These are phyloP conservation scores for Tolypocladium endophyticum DNA, from an alignment of 2,329 filamentous ascomycete genomes.

Conservation along the genomic window DNA sequence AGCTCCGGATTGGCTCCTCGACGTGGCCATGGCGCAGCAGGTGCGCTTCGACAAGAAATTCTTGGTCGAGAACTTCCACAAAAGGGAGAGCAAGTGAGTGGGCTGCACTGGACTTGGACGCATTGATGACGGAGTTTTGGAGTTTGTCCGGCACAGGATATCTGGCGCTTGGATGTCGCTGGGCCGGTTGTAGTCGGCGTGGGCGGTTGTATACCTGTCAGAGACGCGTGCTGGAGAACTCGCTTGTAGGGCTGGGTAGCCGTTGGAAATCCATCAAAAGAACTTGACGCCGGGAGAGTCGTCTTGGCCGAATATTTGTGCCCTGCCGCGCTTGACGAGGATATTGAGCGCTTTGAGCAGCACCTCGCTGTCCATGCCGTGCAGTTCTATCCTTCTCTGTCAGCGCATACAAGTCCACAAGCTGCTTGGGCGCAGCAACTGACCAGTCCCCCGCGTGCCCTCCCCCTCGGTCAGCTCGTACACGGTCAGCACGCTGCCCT, in stretches of 20 bases:
- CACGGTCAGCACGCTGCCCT: conserved; percentile 77
- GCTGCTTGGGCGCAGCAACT: conserved; percentile 12
- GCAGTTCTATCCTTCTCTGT: conserved; percentile 38
- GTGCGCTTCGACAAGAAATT: conserved; percentile 58
- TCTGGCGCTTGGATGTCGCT: background rate
- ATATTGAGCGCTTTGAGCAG: conserved; percentile 69
- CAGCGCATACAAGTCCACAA: background rate
- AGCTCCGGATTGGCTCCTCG: conserved; percentile 78
- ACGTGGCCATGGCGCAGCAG: conserved; percentile 81
- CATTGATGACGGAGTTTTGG: conserved; percentile 11
- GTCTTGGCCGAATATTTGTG: conserved; percentile 84
- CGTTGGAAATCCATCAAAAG: conserved; percentile 47
- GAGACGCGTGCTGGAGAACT: background rate
- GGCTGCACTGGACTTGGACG: background rate
- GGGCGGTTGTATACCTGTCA: background rate
- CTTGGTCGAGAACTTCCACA: conserved; percentile 35
- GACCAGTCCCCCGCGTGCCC: conserved; percentile 57
- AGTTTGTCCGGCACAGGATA: background rate
- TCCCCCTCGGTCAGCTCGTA: conserved; percentile 92
- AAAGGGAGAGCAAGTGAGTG: conserved; percentile 8
- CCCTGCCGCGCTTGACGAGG: conserved; percentile 81
- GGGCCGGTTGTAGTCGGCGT: background rate
- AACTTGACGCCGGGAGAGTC: conserved; percentile 93
- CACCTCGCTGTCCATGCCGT: conserved; percentile 77
- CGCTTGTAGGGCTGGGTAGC: background rate